phyloP scores from a whole-genome alignment of 2,329 filamentous ascomycete species.

The Aspergillus versicolor region DNA sequence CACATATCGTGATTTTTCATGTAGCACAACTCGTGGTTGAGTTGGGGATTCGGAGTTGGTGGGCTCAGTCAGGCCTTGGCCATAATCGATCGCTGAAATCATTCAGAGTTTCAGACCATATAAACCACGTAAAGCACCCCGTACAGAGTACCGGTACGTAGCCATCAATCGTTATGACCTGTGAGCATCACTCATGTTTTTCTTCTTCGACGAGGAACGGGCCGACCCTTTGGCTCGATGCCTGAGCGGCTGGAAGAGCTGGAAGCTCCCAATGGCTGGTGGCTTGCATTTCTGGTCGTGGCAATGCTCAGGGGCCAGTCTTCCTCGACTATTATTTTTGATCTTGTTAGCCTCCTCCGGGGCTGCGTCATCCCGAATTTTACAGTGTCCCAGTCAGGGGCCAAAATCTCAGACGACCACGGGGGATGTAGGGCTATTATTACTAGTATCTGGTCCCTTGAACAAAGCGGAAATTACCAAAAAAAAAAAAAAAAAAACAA shows the following conservation, averaged over 20 bases:
- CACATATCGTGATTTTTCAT: neutral
- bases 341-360: neutral
- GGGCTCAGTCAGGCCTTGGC: neutral
- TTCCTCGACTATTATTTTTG: neutral
- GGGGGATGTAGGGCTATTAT: too few species aligned
- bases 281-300: neutral
- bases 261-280: neutral
- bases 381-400: neutral
- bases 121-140: too few species aligned
- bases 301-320: neutral
- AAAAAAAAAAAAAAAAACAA: too few species aligned
- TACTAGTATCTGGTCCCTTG: neutral
- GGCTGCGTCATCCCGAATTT: neutral
- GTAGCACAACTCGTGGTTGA: neutral
- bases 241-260: slow-evolving; percentile 1
- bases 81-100: neutral
- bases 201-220: slow-evolving; percentile 12
- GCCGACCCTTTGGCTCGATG: slow-evolving; percentile 7
- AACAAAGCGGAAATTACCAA: neutral
- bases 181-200: neutral
- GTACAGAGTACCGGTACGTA: too few species aligned
- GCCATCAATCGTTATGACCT: neutral
- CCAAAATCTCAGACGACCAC: too few species aligned
- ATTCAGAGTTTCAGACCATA: neutral
- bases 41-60: neutral